Conservation (phyloP, 805 yeast species). For the Alloascoidea africana region DNA sequence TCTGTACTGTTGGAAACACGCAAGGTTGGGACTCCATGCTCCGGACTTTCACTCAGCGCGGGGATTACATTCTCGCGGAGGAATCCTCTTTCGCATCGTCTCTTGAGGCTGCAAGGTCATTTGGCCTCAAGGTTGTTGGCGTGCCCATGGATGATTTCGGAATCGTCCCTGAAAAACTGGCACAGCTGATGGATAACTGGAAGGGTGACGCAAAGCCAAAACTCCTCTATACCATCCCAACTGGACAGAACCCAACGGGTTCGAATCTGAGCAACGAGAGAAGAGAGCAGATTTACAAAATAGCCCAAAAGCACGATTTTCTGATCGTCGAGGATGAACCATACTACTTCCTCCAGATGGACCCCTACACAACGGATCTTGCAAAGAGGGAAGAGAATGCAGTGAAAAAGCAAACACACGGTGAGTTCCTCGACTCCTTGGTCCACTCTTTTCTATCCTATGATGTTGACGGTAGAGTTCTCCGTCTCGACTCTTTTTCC, state of each 20-base stretch:
- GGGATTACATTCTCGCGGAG: slow-evolving; percentile 75
- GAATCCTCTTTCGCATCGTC: slow-evolving; percentile 76
- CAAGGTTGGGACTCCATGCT: slow-evolving; percentile 74
- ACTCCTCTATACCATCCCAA: slow-evolving; percentile 77
- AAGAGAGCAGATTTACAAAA: slow-evolving; percentile 56
- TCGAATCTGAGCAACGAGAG: slow-evolving; percentile 66
- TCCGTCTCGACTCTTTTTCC: slow-evolving; percentile 81
- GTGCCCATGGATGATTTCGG: slow-evolving; percentile 71
- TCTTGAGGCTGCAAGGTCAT: slow-evolving; percentile 64
- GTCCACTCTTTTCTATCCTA: slow-evolving; percentile 62
- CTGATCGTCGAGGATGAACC: slow-evolving; percentile 93
- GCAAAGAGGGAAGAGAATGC: slow-evolving; percentile 11
- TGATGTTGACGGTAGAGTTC: slow-evolving; percentile 80
- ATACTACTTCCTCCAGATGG: slow-evolving; percentile 93
- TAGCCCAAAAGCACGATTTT: slow-evolving; percentile 78
- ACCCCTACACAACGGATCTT: slow-evolving; percentile 37
- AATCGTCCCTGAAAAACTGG: slow-evolving; percentile 58
- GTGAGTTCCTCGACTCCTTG: slow-evolving; percentile 49
- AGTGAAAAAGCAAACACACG: slow-evolving; percentile 26
- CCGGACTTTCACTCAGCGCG: slow-evolving; percentile 62
- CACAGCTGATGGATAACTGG: slow-evolving; percentile 52
- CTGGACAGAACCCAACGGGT: slow-evolving; percentile 98
- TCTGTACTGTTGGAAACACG: slow-evolving; percentile 76
- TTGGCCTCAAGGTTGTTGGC: slow-evolving; percentile 54
- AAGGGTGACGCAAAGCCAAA: slow-evolving; percentile 57